A percentile compares a stretch with the other conserved stretches of the same genome.
Evolutionary conservation across 352 stramenopile species (phyloP).

Genomic region (Ophiocytium majus): DNA sequence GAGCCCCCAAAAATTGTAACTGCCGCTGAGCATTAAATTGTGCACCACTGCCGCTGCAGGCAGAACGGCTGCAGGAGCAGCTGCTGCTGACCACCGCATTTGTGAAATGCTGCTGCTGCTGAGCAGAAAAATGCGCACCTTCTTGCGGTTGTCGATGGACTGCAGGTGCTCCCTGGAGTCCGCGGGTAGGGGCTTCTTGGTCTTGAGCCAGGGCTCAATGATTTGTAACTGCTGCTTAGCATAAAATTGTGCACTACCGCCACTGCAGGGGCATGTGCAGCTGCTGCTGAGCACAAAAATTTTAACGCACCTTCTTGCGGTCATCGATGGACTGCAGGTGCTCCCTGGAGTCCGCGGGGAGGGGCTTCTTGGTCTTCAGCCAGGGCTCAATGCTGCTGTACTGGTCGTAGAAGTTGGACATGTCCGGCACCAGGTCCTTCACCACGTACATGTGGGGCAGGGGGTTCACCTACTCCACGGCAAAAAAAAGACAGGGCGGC

Average conservation of each 20-base stretch:
- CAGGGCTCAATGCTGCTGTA: constrained; percentile 96
- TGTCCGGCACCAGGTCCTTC: constrained; percentile 97
- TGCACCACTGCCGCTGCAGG: no score
- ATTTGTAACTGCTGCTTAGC: no score
- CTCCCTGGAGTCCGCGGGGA: constrained; percentile 57
- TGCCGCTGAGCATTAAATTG: no score
- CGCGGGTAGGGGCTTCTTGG: constrained; percentile 71
- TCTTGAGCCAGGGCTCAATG: constrained; percentile 98
- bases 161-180: constrained; percentile 59
- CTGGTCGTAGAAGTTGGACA: constrained; percentile 99
- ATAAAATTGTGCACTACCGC: no score
- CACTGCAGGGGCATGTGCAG: neutral
- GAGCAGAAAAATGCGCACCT: no score
- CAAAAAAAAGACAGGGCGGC: no score
- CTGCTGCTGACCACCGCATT: no score
- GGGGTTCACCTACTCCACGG: constrained; percentile 85
- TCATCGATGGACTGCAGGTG: constrained; percentile 83
- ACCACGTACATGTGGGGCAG: constrained; percentile 99
- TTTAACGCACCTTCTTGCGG: constrained; percentile 80
- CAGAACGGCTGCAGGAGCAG: no score
- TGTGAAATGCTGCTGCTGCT: no score
- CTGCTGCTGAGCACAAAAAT: no score
- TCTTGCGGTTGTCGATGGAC: constrained; percentile 94
- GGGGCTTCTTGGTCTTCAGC: constrained; percentile 87
- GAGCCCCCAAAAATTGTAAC: no score